Evolutionary conservation across 2,329 filamentous ascomycete genomes (phyloP), one percentile per base, ranked within the genome.

Genomic region (Chaetomium sp.): DNA sequence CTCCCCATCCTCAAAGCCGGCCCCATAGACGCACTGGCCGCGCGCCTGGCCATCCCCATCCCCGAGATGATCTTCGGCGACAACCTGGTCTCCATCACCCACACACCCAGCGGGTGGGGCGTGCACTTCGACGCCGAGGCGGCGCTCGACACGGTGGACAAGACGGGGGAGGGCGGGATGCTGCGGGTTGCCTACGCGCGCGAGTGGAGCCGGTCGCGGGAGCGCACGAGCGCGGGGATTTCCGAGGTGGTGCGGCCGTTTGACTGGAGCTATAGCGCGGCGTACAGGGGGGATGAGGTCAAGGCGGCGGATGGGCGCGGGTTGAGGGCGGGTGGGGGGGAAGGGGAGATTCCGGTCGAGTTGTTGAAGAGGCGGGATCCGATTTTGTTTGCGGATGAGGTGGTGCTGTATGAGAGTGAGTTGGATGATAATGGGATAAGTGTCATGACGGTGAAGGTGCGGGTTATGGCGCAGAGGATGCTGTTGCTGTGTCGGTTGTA

Each of bases 51-150:
- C 33, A 97, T 99, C 74, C 88, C 94, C 21, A 87, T 94, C 49
- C 95, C 95, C 9, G 95, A 99, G 80, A 99, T 99, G 95, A 99
- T 99, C 70, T 99, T 99, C 75, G 95, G 95, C 67, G 93, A 99
- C 81, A 99, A 99, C 77, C 81, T 90, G 64, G 88, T 96, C 49
- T 80, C 86, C 7, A 83, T 99, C 66, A 82, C 87, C 60, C 92
- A 98, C 79, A 67, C 80, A n/a, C 83, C 85, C 23, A 87, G 85
- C n/a, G 86, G 87, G 53, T 99, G 93, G 92, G 81, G 82, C 53
- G 82, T 98, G 68, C 80, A 84, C 60, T 99, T 98, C 82, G 90
- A 90, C 75, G 90, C 95, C 25, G 90, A 88, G 71, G 92, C 94
- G 75, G 95, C 94, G 27, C 84, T 99, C 68, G 92, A 97, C 77